phyloP scores from a whole-genome alignment of 2,329 filamentous ascomycete species.

The Cercospora canescens region DNA sequence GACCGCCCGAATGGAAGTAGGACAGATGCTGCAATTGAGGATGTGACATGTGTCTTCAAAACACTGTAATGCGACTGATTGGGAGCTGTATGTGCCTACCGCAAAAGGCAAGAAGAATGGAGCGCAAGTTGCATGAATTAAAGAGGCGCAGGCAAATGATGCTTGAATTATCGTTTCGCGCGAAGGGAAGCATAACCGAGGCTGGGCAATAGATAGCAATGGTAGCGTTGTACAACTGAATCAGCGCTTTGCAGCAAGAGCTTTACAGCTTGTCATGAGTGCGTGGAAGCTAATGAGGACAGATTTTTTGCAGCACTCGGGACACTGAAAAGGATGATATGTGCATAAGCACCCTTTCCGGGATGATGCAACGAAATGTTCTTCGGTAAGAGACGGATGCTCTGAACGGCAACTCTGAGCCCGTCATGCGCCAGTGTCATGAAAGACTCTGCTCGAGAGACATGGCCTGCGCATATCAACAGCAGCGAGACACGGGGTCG shows the following conservation, averaged over 20 bases:
- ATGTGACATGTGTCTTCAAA: background rate
- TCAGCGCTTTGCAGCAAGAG: background rate
- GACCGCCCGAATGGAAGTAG: background rate
- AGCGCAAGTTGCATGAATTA: background rate
- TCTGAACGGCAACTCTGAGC: too few relatives aligned
- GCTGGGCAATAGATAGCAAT: background rate
- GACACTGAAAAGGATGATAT: too few relatives aligned
- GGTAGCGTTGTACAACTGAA: background rate
- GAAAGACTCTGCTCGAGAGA: too few relatives aligned
- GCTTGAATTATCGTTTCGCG: background rate
- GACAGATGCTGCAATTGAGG: background rate
- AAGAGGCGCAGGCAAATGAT: background rate
- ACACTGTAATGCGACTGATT: background rate
- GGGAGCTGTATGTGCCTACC: background rate
- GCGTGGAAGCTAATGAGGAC: too few relatives aligned
- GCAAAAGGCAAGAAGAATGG: background rate
- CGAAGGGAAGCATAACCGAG: slow-evolving; percentile 2
- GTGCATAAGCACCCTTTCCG: too few relatives aligned
- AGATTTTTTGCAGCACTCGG: too few relatives aligned
- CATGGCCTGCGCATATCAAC: too few relatives aligned
- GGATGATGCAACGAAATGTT: too few relatives aligned
- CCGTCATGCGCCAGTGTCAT: too few relatives aligned
- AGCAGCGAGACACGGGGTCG: too few relatives aligned
- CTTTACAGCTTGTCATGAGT: background rate
- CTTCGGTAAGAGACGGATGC: too few relatives aligned